phyloP scores from a whole-genome alignment of 2,329 filamentous ascomycete genomes.

The Penicillium sp. region DNA sequence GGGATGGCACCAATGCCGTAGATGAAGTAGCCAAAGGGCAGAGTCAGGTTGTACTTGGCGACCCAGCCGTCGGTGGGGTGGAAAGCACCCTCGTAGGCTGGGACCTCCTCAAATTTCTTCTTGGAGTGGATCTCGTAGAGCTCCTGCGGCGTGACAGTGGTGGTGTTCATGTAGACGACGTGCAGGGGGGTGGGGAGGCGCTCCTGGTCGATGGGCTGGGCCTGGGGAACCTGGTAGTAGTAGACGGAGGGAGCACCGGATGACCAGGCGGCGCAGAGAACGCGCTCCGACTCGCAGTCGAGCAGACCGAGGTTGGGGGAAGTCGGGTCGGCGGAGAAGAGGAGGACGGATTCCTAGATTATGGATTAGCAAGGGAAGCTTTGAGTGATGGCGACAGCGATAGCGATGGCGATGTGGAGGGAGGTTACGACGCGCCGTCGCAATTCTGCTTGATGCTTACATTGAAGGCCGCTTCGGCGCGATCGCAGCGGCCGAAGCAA shows the following conservation, averaged over 20 bases:
- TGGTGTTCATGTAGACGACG: conserved; percentile 61
- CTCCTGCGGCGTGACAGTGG: conserved; percentile 59
- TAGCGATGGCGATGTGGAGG: not conserved
- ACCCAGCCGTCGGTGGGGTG: conserved; percentile 65
- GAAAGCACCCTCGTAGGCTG: conserved; percentile 61
- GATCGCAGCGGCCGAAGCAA: conserved; percentile 63
- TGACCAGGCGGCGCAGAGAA: conserved; percentile 66
- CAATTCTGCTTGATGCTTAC: conserved; percentile 35
- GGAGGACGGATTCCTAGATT: conserved; percentile 54
- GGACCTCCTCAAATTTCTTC: conserved; percentile 57
- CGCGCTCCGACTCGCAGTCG: conserved; percentile 62
- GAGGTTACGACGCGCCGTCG: not conserved
- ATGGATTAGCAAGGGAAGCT: conserved; percentile 16
- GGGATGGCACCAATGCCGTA: conserved; percentile 63
- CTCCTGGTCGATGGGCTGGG: conserved; percentile 55
- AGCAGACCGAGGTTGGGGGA: conserved; percentile 62
- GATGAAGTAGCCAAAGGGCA: conserved; percentile 61
- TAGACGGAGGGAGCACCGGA: conserved; percentile 60
- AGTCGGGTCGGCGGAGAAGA: conserved; percentile 58
- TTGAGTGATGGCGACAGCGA: not conserved
- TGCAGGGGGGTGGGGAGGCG: conserved; percentile 58
- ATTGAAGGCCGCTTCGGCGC: conserved; percentile 58
- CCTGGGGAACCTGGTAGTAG: conserved; percentile 61
- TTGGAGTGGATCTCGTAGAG: conserved; percentile 62
- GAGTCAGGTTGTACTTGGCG: conserved; percentile 56